Percentiles rank a stretch among this genome's conserved stretches.
Evolutionary conservation across 2,329 filamentous ascomycete genomes (phyloP).

Genomic region (Fusarium hostae): DNA sequence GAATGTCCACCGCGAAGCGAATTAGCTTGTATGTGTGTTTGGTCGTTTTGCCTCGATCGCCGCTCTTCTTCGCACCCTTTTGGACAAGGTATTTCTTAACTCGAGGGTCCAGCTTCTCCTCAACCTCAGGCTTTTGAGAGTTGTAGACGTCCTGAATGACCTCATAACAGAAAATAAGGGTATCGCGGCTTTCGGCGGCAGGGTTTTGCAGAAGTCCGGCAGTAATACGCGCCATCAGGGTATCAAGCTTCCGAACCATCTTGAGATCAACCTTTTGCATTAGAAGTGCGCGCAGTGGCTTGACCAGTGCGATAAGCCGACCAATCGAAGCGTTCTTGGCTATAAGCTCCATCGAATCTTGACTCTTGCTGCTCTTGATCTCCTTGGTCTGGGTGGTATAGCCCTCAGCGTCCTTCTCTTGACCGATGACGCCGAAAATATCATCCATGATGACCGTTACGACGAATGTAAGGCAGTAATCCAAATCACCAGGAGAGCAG

Average conservation of each 20-base stretch:
- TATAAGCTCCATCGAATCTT: constrained; percentile 95
- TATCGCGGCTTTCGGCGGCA: constrained; percentile 79
- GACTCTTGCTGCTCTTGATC: constrained; percentile 97
- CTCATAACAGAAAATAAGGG: constrained; percentile 95
- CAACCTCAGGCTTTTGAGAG: constrained; percentile 62
- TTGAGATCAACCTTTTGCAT: constrained; percentile 85
- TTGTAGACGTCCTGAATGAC: constrained; percentile 88
- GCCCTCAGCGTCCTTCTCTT: constrained; percentile 97
- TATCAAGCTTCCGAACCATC: constrained; percentile 90
- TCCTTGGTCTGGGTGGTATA: constrained; percentile 97
- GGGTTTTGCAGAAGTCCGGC: constrained; percentile 86
- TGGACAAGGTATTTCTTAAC: constrained; percentile 83
- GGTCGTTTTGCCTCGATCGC: constrained; percentile 76
- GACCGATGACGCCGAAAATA: constrained; percentile 89
- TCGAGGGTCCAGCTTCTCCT: constrained; percentile 68
- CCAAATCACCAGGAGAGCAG: constrained; percentile 83
- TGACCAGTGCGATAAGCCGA: constrained; percentile 78
- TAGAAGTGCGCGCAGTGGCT: constrained; percentile 81
- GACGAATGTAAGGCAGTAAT: constrained; percentile 84
- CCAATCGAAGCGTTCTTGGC: constrained; percentile 82
- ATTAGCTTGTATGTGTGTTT: constrained; percentile 89
- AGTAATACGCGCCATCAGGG: constrained; percentile 84
- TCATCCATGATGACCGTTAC: constrained; percentile 95
- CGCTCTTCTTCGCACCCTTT: constrained; percentile 79
- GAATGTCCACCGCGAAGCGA: constrained; percentile 86